Conservation (phyloP, 495 filamentous ascomycete species). For the Lophium mytilinum region DNA sequence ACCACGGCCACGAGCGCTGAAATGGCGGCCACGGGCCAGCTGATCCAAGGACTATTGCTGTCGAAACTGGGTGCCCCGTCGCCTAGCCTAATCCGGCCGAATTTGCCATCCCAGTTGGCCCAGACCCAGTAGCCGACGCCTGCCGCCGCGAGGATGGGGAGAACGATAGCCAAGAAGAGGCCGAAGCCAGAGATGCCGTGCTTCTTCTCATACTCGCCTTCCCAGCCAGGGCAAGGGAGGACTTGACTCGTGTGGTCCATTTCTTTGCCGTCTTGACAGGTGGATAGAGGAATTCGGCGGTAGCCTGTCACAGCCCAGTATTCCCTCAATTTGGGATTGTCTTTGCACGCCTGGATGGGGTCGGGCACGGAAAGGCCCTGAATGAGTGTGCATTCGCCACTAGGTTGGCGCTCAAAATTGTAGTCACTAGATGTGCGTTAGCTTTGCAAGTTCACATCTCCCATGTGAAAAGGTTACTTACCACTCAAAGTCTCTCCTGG, state of each 20-base stretch:
- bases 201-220: conserved; percentile 66
- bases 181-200: conserved; percentile 62
- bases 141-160: conserved; percentile 60
- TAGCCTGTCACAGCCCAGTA: conserved; percentile 82
- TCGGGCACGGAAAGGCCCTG: conserved; percentile 59
- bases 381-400: conserved; percentile 70
- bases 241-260: conserved; percentile 53
- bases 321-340: conserved; percentile 56
- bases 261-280: conserved; percentile 65
- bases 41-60: conserved; percentile 60
- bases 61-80: conserved; percentile 49
- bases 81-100: conserved; percentile 80
- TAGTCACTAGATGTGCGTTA: conserved; percentile 60
- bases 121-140: conserved; percentile 79
- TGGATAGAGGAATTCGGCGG: conserved; percentile 82
- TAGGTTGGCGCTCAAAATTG: conserved; percentile 74
- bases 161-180: conserved; percentile 79
- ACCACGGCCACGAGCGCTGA: conserved; percentile 68
- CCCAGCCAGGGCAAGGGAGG: conserved; percentile 63
- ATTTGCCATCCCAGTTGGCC: conserved; percentile 77
- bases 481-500: conserved; percentile 87
- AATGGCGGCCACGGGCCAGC: conserved; percentile 69
- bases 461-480: conserved; percentile 37
- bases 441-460: conserved; percentile 6
- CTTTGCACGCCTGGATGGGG: conserved; percentile 54